Conservation (phyloP, 768 basidiomycete genomes). For the Leucosporidium yakuticum region DNA sequence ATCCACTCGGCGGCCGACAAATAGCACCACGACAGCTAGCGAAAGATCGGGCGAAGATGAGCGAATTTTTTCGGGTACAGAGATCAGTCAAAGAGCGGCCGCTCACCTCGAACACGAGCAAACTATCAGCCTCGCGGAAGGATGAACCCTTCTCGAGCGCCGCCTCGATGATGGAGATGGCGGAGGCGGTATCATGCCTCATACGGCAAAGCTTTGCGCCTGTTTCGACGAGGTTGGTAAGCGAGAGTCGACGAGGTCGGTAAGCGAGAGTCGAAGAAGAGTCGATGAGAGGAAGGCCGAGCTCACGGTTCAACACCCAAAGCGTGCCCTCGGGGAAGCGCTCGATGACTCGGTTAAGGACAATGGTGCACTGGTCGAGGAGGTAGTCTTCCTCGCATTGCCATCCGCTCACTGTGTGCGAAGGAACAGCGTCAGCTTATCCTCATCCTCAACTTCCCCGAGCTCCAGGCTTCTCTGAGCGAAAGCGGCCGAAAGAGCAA, state of each 20-base stretch:
- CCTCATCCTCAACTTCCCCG: too few species aligned
- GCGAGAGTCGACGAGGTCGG: too few species aligned
- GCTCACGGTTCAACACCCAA: constrained; percentile 26
- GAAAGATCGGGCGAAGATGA: not conserved
- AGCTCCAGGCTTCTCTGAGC: too few species aligned
- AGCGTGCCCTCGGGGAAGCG: constrained; percentile 26
- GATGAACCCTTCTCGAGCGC: constrained; percentile 5
- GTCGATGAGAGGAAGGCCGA: too few species aligned
- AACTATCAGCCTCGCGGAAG: constrained; percentile 31
- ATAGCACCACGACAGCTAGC: constrained; percentile 31
- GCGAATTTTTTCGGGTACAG: too few species aligned
- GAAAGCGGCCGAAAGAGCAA: not conserved
- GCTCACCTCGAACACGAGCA: constrained; percentile 32
- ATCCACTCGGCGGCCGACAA: constrained; percentile 19
- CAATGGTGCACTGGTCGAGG: not conserved
- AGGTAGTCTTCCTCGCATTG: constrained; percentile 17
- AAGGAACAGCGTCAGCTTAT: not conserved
- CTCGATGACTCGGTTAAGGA: constrained; percentile 12
- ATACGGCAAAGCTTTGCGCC: constrained; percentile 26
- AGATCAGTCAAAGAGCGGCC: rapidly evolving
- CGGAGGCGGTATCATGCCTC: constrained; percentile 2
- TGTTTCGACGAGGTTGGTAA: not conserved
- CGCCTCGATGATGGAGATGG: constrained; percentile 19
- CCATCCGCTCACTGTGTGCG: constrained; percentile 26
- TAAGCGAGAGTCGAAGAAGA: not conserved